A percentile compares a stretch with the other conserved stretches of the same genome.
Evolutionary conservation across 257 asterid species (phyloP).

Genomic region (Nicotiana otophora): DNA sequence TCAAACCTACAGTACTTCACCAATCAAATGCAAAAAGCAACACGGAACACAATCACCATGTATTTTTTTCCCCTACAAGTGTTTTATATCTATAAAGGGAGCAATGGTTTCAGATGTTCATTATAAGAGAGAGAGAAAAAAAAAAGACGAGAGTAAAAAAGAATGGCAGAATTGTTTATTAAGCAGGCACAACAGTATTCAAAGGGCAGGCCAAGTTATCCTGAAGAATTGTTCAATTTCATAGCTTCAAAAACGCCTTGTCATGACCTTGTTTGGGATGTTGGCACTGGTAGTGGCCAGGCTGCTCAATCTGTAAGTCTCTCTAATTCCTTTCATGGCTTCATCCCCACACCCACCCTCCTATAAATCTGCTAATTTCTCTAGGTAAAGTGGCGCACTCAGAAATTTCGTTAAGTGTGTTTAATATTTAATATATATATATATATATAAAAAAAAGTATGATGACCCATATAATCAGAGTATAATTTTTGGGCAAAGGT

Average conservation of each 20-base stretch:
- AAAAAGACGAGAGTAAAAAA: not conserved
- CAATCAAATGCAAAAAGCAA: not conserved
- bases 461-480: too few species aligned
- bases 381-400: not conserved
- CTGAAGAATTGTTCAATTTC: conserved; percentile 6
- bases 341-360: too few species aligned
- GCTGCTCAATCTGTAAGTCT: conserved; percentile 12
- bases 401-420: not conserved
- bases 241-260: conserved; percentile 8
- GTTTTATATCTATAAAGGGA: not conserved
- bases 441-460: too few species aligned
- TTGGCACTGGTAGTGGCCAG: conserved; percentile 16
- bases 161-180: conserved; percentile 5
- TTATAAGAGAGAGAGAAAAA: not conserved
- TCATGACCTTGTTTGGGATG: conserved; percentile 11
- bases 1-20: not conserved
- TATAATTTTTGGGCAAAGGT: too few species aligned
- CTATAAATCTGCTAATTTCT: not conserved
- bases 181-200: conserved; percentile 10
- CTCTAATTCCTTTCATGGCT: not conserved
- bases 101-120: not conserved
- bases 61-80: not conserved
- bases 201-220: conserved; percentile 8
- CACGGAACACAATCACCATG: not conserved
- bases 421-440: not conserved